Conservation (phyloP, 2,329 filamentous ascomycete genomes). For the Daldinia eschscholtzii region DNA sequence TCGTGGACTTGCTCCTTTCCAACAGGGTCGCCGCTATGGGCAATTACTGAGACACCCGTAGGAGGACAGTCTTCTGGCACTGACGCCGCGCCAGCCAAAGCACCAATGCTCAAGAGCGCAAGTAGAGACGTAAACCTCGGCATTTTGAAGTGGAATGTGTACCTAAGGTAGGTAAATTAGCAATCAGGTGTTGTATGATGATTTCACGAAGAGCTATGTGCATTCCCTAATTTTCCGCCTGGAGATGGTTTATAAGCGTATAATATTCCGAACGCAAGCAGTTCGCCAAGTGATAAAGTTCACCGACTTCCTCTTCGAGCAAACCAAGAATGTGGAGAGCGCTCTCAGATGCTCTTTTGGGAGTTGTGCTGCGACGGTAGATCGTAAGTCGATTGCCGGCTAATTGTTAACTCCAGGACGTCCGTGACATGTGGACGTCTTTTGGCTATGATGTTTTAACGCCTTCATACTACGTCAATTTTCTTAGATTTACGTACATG, state of each 20-base stretch:
- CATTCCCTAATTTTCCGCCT: neutral
- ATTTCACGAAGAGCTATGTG: neutral
- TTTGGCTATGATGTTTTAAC: slow-evolving; percentile 8
- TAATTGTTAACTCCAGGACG: slow-evolving; percentile 29
- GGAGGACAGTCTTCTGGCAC: slow-evolving; percentile 43
- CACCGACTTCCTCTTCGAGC: slow-evolving; percentile 29
- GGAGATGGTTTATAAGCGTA: neutral
- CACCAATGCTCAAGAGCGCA: slow-evolving; percentile 43
- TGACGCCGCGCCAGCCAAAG: slow-evolving; percentile 23
- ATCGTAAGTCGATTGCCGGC: slow-evolving; percentile 25
- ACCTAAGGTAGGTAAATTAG: neutral
- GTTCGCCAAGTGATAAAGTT: slow-evolving; percentile 33
- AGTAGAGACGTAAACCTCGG: slow-evolving; percentile 37
- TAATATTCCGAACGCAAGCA: slow-evolving; percentile 4
- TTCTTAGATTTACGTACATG: neutral
- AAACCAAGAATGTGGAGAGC: slow-evolving; percentile 38
- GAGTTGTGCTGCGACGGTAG: slow-evolving; percentile 30
- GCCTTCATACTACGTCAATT: slow-evolving; percentile 1
- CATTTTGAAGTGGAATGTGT: slow-evolving; percentile 41
- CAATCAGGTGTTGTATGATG: neutral
- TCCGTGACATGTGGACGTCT: slow-evolving; percentile 5
- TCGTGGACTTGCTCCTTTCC: slow-evolving; percentile 49
- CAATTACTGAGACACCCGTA: slow-evolving; percentile 48
- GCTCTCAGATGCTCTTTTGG: slow-evolving; percentile 29
- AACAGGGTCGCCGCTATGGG: slow-evolving; percentile 49